Percentiles rank a stretch among this genome's conserved stretches.
Evolutionary conservation across 225 moss, liverwort and hornwort species (phyloP).

Genomic region (Bryoerythrophyllum caledonicum): DNA sequence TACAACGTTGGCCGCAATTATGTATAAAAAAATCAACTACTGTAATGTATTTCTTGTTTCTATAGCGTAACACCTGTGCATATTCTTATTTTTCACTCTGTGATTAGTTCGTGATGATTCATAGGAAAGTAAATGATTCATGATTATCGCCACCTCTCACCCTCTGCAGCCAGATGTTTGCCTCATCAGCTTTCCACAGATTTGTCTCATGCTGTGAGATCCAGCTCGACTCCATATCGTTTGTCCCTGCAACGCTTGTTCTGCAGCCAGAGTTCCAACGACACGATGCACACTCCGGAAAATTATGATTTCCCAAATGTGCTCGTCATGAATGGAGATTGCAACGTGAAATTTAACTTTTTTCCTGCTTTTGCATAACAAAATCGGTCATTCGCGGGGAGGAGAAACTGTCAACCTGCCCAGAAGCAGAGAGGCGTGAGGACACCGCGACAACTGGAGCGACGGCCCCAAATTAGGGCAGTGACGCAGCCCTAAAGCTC

Average conservation of each 20-base stretch:
- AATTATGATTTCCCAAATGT: no score
- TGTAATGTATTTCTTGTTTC: conserved; percentile 17
- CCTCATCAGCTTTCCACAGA: background rate
- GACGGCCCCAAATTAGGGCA: background rate
- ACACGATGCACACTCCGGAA: background rate
- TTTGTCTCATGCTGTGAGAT: background rate
- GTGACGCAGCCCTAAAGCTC: conserved; percentile 5
- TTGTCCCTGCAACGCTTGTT: background rate
- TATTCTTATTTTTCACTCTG: background rate
- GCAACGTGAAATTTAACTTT: no score
- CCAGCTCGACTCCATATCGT: background rate
- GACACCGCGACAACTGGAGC: conserved; percentile 1
- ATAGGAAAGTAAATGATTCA: no score
- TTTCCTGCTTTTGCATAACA: no score
- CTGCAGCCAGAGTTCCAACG: background rate
- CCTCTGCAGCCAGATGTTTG: background rate
- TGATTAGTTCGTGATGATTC: background rate
- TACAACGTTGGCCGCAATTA: background rate
- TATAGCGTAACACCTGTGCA: background rate
- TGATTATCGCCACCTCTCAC: background rate
- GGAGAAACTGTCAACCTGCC: background rate
- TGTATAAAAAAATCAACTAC: conserved; percentile 8
- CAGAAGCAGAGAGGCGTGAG: background rate
- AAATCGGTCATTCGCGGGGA: no score
- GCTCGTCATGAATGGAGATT: no score